Percentiles rank a stretch among this genome's conserved stretches.
These are phyloP conservation scores for Cercospora berteroae DNA, from an alignment of 2,329 filamentous ascomycete species.

Conservation along the genomic window DNA sequence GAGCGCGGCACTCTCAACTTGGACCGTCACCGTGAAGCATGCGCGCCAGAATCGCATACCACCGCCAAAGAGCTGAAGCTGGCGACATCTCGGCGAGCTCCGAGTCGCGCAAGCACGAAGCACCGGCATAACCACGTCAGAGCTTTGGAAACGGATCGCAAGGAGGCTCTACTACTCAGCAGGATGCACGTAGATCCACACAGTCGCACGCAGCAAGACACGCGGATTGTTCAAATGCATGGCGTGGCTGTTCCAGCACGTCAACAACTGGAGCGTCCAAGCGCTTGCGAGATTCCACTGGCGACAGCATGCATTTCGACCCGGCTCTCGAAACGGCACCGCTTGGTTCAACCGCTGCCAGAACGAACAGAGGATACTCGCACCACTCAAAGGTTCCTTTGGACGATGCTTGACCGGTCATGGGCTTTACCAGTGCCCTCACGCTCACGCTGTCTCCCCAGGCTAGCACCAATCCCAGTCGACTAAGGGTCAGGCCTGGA, in stretches of 20 bases:
- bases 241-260: not conserved
- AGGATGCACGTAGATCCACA: not conserved
- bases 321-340: not conserved
- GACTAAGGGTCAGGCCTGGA: not conserved
- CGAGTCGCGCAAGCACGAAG: not conserved
- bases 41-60: not conserved
- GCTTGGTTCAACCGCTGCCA: not conserved
- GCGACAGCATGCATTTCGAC: not conserved
- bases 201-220: not conserved
- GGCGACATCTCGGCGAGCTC: not conserved
- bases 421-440: not conserved
- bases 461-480: not conserved
- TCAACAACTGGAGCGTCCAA: not conserved
- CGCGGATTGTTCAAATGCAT: not conserved
- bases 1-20: not conserved
- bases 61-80: not conserved
- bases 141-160: not conserved
- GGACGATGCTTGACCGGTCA: not conserved
- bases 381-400: not conserved
- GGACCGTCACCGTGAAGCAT: not conserved
- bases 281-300: not conserved
- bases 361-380: not conserved
- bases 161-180: not conserved
- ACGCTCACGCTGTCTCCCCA: not conserved
- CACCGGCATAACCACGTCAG: not conserved